Evolutionary conservation across 306 rosid species (phyloP), one percentile per base, ranked within the genome.

Genomic region (Calophaca sinica): DNA sequence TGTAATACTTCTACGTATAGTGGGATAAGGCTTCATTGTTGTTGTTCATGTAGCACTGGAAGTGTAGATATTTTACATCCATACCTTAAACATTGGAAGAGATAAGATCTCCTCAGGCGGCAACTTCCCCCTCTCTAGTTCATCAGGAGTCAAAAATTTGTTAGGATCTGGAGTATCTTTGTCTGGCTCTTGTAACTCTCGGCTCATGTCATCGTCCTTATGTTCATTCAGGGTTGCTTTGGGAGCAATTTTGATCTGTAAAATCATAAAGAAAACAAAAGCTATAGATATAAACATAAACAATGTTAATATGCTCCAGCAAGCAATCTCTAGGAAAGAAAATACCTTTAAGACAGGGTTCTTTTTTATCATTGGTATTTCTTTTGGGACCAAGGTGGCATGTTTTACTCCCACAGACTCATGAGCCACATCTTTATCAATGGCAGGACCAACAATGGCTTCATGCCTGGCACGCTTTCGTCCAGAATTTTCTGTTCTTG

Each of bases 71-170:
- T 0, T 28, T 65, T 28, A 32, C 55, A 76, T 57, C 42, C 69
- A 79, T 86, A 94, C 98, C 97, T 91, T 94, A 80, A 91, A 94
- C 94, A 86, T 92, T 51, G 98, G 97, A 76, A 94, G 96, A 5
- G 98, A 91, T 81, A 94, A 85, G 68, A 91, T 82, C 70, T 90
- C 96, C 89, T 91, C 96, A 6, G 90, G 96, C 72, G 92, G 96
- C 76, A 90, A 83, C 82, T 91, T 94, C 61, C 94, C 92, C 13
- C 72, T 77, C 74, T 91, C 90, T 78, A 94, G 49, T 79, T 94
- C 97, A 62, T 89, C 92, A 29, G 70, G 86, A 79, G 91, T 82
- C 20, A 91, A 89, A 74, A 83, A 87, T 54, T 85, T 73, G 74
- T 86, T 86, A 35, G 78, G 79, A 80, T 79, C 85, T 31, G 62